Base-by-base conservation (phyloP, 352 stramenopile species). In the Globisporangium lucens region DNA sequence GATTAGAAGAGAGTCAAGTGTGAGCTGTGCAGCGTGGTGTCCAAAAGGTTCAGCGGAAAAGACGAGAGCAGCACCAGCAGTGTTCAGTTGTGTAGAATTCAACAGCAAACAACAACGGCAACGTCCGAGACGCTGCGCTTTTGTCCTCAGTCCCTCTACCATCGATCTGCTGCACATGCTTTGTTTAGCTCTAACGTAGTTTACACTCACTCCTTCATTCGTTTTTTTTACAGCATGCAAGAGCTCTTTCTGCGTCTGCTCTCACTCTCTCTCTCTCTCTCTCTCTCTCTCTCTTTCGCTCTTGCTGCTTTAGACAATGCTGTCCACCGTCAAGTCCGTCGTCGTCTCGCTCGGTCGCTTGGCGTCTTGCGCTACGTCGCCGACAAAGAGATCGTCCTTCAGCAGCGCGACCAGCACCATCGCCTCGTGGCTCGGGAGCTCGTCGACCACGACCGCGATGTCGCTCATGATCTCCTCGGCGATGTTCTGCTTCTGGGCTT, bases 401-500 rank as follows among this genome's bases (percentile, higher is more conserved):
- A 91, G 75, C n/a, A 75, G 76, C 5, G 68, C 68, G 1, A 89
- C 60, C 5, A 92, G 63, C 33, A 64, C 73, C 63, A 89, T 81
- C 6, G 76, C 78, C 24, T 87, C 69, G n/a, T 87, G 71, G 27
- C 81, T 75, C 51, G 82, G 80, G 47, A 93, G 69, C 56, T 80
- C 68, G 46, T 80, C 78, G 3, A 87, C 72, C 57, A 94, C 83
- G 12, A 76, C 62, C 30, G 74, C 74, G 33, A 94, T 69, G 63
- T 94, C 85, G 2, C 58, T 55, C 22, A 89, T 71, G 61, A 94
- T 90, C 64, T 94, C 85, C 3, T 74, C 70, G 13, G 80, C 82
- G 20, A 87, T 71, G 20, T 77, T 83, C 15, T 67, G 74, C 35
- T 87, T 84, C 62, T 94, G 85, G 22, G 68, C 43, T 8, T 65